Base-by-base conservation (phyloP, 148 eudicot species). In the Amaranthus hypochondriacus region DNA sequence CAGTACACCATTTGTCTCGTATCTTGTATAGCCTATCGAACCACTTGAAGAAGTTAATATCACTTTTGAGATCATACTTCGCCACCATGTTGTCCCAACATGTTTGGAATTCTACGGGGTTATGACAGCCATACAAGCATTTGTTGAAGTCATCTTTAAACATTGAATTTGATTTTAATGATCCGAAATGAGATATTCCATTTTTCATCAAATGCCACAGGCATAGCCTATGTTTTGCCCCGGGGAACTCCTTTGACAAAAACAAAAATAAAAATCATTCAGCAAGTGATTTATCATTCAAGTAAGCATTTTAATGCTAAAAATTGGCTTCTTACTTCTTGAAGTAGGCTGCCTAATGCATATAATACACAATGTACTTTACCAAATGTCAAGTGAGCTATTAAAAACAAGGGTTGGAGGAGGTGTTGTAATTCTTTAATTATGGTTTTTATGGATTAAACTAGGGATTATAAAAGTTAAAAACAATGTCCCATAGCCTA, bases 1-100 rank as follows among this genome's bases (percentile, higher is more conserved):
- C 8, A 9, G 71, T 68, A 8, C 57, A 68, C 71, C 71, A 68
- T 21, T 68, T 68, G 7, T 50, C 59, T 15, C 58, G 14, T 10
- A 51, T 6, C 4, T 21, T 21, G 15, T 18, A 68, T 6, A 52
- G 12, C n/a, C 7, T 14, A 6, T 52, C 10, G 51, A 68, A 50
- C 71, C 56, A 52, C 39, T 28, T 28, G 39, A 28, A 28, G 39
- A 28, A 28, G 39, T 28, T 28, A 28, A 0, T 28, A 21, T 39
- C 6, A 4, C 9, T 21, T 68, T 68, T 28, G 5, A 63, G 13
- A 8, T 48, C 14, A 28, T 68, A 50, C 5, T 42, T 52, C 0
- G 9, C 53, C 1, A 68, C 53, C 71, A 68, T 48, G 3, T 48
- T 4, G 1, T 48, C 54, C 69, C 55, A 66, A 4, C 53, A 47